A percentile compares a stretch with the other conserved stretches of the same genome.
phyloP scores from a whole-genome alignment of 371 early-diverging fungal genomes.

The Lichtheimia ramosa region DNA sequence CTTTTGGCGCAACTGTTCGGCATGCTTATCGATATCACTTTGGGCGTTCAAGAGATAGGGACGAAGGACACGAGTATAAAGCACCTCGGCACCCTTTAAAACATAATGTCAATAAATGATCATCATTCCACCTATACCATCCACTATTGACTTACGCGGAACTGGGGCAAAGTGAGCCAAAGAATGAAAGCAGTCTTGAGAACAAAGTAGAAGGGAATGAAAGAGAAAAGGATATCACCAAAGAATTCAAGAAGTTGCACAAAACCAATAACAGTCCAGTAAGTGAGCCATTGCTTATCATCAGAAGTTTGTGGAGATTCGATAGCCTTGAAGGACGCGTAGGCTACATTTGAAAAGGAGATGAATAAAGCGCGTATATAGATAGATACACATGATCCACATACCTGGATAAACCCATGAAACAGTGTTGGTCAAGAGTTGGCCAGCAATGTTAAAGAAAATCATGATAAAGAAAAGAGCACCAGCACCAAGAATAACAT shows the following conservation, averaged over 20 bases:
- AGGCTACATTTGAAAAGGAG: slow-evolving; percentile 54
- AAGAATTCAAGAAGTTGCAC: slow-evolving; percentile 86
- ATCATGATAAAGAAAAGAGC: slow-evolving; percentile 67
- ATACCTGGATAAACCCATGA: slow-evolving; percentile 87
- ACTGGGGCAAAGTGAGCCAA: slow-evolving; percentile 82
- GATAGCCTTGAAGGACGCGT: slow-evolving; percentile 90
- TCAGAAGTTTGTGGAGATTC: slow-evolving; percentile 77
- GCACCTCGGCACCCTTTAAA: slow-evolving; percentile 45
- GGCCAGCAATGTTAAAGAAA: slow-evolving; percentile 87
- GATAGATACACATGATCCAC: neutral
- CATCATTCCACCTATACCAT: neutral
- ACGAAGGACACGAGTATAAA: slow-evolving; percentile 46
- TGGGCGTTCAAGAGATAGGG: slow-evolving; percentile 39
- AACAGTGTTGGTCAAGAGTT: slow-evolving; percentile 78
- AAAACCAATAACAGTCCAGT: slow-evolving; percentile 87
- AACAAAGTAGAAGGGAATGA: slow-evolving; percentile 93
- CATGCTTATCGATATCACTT: slow-evolving; percentile 18
- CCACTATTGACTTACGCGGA: slow-evolving; percentile 56
- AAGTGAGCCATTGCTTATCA: slow-evolving; percentile 89
- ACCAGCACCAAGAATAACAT: slow-evolving; percentile 65
- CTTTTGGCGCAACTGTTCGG: slow-evolving; percentile 15
- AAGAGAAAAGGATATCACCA: slow-evolving; percentile 78
- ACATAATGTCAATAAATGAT: slow-evolving; percentile 1
- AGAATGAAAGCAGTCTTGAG: slow-evolving; percentile 87
- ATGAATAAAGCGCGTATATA: neutral